These are phyloP conservation scores for Amanita fuliginea DNA, from an alignment of 768 basidiomycete species.

Conservation along the genomic window DNA sequence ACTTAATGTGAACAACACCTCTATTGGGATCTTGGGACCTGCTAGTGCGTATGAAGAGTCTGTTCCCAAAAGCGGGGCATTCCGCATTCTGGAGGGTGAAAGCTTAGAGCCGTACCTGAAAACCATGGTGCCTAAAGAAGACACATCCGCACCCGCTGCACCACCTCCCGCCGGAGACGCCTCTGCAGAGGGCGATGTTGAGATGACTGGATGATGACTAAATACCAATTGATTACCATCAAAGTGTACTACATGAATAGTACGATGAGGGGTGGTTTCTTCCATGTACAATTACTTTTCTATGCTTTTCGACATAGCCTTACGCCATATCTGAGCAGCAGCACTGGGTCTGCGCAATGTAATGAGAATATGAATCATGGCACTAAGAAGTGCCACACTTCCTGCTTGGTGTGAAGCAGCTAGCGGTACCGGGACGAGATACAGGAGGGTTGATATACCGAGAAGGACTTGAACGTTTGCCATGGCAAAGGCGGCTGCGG, in stretches of 20 bases:
- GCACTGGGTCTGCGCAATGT: slow-evolving; percentile 58
- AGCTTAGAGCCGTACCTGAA: slow-evolving; percentile 63
- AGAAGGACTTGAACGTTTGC: slow-evolving; percentile 72
- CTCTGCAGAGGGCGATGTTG: slow-evolving; percentile 57
- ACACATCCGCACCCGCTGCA: slow-evolving; percentile 23
- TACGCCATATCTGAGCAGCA: slow-evolving; percentile 54
- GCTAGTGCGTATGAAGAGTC: slow-evolving; percentile 45
- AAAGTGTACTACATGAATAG: background rate
- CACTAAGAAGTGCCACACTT: slow-evolving; percentile 77
- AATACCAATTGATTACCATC: background rate
- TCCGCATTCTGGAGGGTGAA: slow-evolving; percentile 85
- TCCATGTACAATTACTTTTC: slow-evolving; percentile 1
- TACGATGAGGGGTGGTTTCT: slow-evolving; percentile 9
- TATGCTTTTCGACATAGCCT: background rate
- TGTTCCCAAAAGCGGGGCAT: slow-evolving; percentile 44
- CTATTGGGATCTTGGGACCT: slow-evolving; percentile 85
- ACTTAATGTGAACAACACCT: slow-evolving; percentile 87
- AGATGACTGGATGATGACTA: slow-evolving; percentile 59
- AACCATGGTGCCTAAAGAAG: slow-evolving; percentile 67
- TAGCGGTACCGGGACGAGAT: slow-evolving; percentile 85
- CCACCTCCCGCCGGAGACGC: slow-evolving; percentile 21
- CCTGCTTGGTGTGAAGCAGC: slow-evolving; percentile 96
- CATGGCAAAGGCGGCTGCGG: slow-evolving; percentile 59
- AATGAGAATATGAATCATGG: slow-evolving; percentile 68
- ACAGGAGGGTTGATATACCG: slow-evolving; percentile 68